Base-by-base conservation (phyloP, 345 rosid species). In the Erucastrum elatum region DNA sequence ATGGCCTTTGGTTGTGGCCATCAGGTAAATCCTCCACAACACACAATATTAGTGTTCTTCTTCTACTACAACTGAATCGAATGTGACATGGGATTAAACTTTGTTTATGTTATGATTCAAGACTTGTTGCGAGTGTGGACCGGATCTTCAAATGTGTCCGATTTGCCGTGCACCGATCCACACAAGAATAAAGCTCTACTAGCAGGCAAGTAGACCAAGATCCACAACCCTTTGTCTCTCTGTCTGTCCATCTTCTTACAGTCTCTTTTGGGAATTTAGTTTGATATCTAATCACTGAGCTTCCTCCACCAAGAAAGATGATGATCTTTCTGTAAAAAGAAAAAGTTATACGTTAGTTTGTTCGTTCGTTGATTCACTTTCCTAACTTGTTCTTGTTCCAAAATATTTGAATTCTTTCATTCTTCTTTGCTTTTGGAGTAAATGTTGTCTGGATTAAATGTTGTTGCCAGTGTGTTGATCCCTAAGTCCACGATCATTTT, bases 1-100 rank as follows among this genome's bases (percentile, higher is more conserved):
- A 90, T 94, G 98, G 98, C 98, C 21, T 94, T 94, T 60, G 98
- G 98, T 62, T 94, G 98, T 34, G 98, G 98, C 21, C 98, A 94
- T 86, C 98, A 94, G 96, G 98, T 94, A 85, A 69, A 73, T 26
- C 56, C 41, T 44, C 56, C n/a, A 21, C 51, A 15, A n/a, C 46
- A 31, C 77, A 72, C 35, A 66, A 10, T 34, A 3, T 16, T 12
- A 25, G 8, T 58, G 16, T 33, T 21, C 29, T 58, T 13, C 49
- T 29, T 33, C 6, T 51, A 34, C 70, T 33, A 16, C 53, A 10
- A 44, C 59, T 33, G 55, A 37, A 62, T 58, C 31, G 33, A 35
- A 49, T 4, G 5, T 1, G 60, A 34, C 15, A 35, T 35, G 21
- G 4, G 69, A 68, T 44, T 79, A 39, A 46, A 74, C 51, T 8